These are phyloP conservation scores for Phytophthora vignae DNA, from an alignment of 352 stramenopile genomes.

Conservation along the genomic window DNA sequence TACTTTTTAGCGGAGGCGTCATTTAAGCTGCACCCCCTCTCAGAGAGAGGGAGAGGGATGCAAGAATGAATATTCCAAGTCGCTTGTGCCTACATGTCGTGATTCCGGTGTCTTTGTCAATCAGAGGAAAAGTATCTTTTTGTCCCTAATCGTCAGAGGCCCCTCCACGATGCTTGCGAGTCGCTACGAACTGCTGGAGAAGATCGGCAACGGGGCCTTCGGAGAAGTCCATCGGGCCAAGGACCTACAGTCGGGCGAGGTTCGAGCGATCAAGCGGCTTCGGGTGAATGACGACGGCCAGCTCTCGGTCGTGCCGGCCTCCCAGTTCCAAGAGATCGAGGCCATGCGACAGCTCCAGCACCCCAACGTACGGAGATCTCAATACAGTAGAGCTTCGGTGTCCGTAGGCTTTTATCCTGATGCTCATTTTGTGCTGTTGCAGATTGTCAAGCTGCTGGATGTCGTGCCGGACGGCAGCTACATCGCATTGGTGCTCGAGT, in stretches of 20 bases:
- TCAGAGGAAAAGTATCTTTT: background rate
- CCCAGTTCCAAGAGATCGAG: conserved; percentile 82
- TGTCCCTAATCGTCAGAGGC: conserved; percentile 15
- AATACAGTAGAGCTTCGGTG: no score
- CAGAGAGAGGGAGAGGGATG: conserved; percentile 1
- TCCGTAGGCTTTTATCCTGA: no score
- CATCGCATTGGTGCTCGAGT: conserved; percentile 79
- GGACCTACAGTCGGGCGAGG: conserved; percentile 47
- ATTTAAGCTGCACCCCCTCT: conserved; percentile 28
- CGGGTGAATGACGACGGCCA: conserved; percentile 57
- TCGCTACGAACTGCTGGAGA: conserved; percentile 71
- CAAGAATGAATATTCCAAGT: conserved; percentile 34
- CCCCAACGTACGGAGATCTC: no score
- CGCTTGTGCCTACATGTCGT: conserved; percentile 17
- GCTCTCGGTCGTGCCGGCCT: conserved; percentile 56
- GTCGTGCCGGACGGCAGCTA: conserved; percentile 61
- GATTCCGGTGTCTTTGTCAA: conserved; percentile 4
- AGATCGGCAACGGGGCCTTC: conserved; percentile 76
- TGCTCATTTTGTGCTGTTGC: no score
- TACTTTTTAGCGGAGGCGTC: conserved; percentile 28
- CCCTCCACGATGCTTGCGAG: conserved; percentile 33
- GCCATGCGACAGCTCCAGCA: conserved; percentile 76
- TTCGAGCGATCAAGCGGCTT: conserved; percentile 71
- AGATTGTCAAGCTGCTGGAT: conserved; percentile 78
- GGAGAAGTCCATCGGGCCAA: conserved; percentile 67